Base-by-base conservation (phyloP, 108 stramenopile species). In the Mediolabrus comicus region DNA sequence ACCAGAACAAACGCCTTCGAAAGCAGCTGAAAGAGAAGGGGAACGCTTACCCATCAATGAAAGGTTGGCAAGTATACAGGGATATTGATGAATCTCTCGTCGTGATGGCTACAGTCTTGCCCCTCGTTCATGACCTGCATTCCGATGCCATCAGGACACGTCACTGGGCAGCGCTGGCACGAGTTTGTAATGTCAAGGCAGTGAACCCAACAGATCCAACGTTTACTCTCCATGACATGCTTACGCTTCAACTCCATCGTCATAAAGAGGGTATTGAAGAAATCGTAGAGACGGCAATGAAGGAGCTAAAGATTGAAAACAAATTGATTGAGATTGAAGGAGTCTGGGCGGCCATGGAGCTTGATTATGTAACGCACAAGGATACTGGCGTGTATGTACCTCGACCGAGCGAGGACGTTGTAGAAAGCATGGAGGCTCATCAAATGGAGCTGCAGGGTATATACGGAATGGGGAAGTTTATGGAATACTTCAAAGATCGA, bases 371-470 rank as follows among this genome's bases (percentile, higher is more conserved):
- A 16, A 67, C 83, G 4, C 93, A 92, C 77, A 92, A 93, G 65
- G 91, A 93, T 55, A 90, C 87, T 29, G 88, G 92, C 16, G 87
- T 91, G 71, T 84, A 61, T 52, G 51, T 95, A n/a, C 86, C 92
- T n/a, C 78, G 72, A 34, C 88, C 88, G 28, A 84, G 83, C 9
- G 95, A 96, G 56, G 95, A 96, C 59, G 79, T 95, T 19, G 74
- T 96, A 14, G 95, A 96, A 67, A 77, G 60, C 29, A 81, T 96
- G 24, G 95, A 96, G 75, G 81, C 84, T 16, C 91, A 96, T 71
- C 92, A 92, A 80, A 87, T 96, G 87, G 95, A 96, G 69, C 78
- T 96, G 31, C 95, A 96, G 66, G 86, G 89, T 60, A 92, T 96
- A 66, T 86, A 88, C 38, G 92, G 92, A 24, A 92, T 92, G 93